Percentiles rank a stretch among this genome's conserved stretches.
These are phyloP conservation scores for Aspergillus japonicus DNA, from an alignment of 2,329 filamentous ascomycete species.

Conservation along the genomic window DNA sequence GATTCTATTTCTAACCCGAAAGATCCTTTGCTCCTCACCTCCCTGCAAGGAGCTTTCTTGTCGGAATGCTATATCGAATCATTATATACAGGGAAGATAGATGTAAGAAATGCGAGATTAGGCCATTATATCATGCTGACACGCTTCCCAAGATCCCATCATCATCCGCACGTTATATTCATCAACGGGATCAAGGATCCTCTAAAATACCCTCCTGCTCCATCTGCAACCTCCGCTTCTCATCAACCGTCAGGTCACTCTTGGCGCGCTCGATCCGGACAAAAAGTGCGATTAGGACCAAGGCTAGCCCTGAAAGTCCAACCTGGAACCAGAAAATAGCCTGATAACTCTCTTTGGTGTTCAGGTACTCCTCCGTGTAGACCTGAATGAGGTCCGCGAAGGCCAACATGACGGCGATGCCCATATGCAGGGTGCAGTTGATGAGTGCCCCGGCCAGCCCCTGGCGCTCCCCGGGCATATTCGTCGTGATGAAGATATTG, in stretches of 20 bases:
- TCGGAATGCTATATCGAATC: too few relatives aligned
- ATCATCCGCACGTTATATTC: too few relatives aligned
- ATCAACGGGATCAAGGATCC: not conserved
- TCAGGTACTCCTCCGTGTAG: constrained; percentile 43
- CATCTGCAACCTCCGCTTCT: constrained; percentile 27
- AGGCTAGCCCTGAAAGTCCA: constrained; percentile 52
- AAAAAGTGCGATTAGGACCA: constrained; percentile 54
- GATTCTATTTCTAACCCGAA: too few relatives aligned
- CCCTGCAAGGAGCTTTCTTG: too few relatives aligned
- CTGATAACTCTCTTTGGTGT: constrained; percentile 57
- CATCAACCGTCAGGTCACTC: constrained; percentile 59
- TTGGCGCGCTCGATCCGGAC: constrained; percentile 57
- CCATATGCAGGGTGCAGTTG: constrained; percentile 69
- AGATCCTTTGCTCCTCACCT: too few relatives aligned
- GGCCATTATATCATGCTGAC: too few relatives aligned
- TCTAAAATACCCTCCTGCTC: not conserved
- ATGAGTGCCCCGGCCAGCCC: constrained; percentile 70
- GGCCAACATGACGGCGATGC: constrained; percentile 69
- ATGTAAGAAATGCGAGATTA: too few relatives aligned
- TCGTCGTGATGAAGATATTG: constrained; percentile 75
- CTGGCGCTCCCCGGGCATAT: constrained; percentile 64
- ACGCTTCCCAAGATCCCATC: too few relatives aligned
- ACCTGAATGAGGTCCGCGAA: constrained; percentile 64
- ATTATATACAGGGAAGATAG: too few relatives aligned
- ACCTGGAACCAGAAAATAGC: constrained; percentile 65